phyloP scores from a whole-genome alignment of 352 stramenopile species.

The Pythium brassicae region DNA sequence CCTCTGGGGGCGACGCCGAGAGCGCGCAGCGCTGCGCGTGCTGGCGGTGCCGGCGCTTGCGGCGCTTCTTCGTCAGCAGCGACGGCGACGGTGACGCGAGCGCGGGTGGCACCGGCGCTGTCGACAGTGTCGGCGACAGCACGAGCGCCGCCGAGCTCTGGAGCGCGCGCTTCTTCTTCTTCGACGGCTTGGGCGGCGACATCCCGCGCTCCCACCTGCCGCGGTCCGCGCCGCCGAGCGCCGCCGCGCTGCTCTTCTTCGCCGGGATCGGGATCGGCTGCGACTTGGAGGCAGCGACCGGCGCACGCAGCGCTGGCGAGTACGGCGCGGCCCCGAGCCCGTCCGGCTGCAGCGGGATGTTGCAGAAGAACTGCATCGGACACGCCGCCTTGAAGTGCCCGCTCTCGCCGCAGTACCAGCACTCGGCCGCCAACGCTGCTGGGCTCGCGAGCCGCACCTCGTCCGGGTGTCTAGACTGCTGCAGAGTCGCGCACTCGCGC shows the following conservation, averaged over 20 bases:
- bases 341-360: slow-evolving; percentile 35
- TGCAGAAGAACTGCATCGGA: slow-evolving; percentile 56
- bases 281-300: background rate
- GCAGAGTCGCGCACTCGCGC: slow-evolving; percentile 48
- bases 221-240: slow-evolving; percentile 15
- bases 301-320: background rate
- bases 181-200: slow-evolving; percentile 22
- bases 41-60: slow-evolving; percentile 26
- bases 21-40: slow-evolving; percentile 26
- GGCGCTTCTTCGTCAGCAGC: slow-evolving; percentile 25
- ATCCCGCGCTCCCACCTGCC: slow-evolving; percentile 32
- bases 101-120: slow-evolving; percentile 15
- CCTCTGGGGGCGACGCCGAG: slow-evolving; percentile 6
- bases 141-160: slow-evolving; percentile 31
- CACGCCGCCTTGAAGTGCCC: slow-evolving; percentile 75
- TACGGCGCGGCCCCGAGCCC: background rate
- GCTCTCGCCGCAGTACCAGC: slow-evolving; percentile 75
- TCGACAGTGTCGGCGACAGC: slow-evolving; percentile 21
- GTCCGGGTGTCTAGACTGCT: slow-evolving; percentile 1
- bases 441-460: slow-evolving; percentile 1
- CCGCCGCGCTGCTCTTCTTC: slow-evolving; percentile 10
- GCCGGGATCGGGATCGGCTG: slow-evolving; percentile 7
- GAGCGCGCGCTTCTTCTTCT: slow-evolving; percentile 66
- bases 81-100: slow-evolving; percentile 22
- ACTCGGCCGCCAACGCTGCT: slow-evolving; percentile 36